A percentile compares a stretch with the other conserved stretches of the same genome.
phyloP scores from a whole-genome alignment of 2,329 filamentous ascomycete genomes.

The Xylaria sp. region DNA sequence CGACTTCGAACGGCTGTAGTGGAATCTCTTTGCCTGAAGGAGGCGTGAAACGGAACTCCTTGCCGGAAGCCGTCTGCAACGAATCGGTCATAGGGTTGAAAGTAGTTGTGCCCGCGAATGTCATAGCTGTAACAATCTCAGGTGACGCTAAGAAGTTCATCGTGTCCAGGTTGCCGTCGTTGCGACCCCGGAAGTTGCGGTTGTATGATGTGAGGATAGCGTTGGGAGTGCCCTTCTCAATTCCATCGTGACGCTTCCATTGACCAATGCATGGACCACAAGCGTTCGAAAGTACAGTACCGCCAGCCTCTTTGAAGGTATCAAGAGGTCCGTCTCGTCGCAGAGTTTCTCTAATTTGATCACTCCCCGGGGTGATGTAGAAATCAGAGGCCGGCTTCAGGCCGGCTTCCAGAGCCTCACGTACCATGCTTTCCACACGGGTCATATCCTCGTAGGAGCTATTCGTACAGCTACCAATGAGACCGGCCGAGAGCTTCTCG shows the following conservation, averaged over 20 bases:
- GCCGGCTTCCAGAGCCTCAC: conserved; percentile 89
- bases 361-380: conserved; percentile 95
- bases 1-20: conserved; percentile 75
- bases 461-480: conserved; percentile 99
- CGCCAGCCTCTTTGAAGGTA: conserved; percentile 87
- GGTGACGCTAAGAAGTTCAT: conserved; percentile 99
- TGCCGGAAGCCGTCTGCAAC: conserved; percentile 81
- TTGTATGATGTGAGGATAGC: conserved; percentile 98
- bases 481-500: conserved; percentile 85
- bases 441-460: conserved; percentile 99
- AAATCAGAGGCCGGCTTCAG: conserved; percentile 90
- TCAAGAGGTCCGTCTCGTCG: conserved; percentile 87
- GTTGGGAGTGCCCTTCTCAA: conserved; percentile 85
- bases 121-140: conserved; percentile 95
- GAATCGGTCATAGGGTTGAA: conserved; percentile 96
- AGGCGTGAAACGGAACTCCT: conserved; percentile 84
- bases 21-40: conserved; percentile 76
- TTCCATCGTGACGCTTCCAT: conserved; percentile 90
- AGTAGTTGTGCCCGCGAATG: conserved; percentile 89
- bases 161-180: conserved; percentile 94
- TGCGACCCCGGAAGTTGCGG: conserved; percentile 96
- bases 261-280: conserved; percentile 95
- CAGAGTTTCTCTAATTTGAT: conserved; percentile 95
- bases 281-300: conserved; percentile 90
- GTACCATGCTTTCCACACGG: conserved; percentile 89